phyloP scores from a whole-genome alignment of 352 stramenopile genomes.

The Phytophthora quininea region DNA sequence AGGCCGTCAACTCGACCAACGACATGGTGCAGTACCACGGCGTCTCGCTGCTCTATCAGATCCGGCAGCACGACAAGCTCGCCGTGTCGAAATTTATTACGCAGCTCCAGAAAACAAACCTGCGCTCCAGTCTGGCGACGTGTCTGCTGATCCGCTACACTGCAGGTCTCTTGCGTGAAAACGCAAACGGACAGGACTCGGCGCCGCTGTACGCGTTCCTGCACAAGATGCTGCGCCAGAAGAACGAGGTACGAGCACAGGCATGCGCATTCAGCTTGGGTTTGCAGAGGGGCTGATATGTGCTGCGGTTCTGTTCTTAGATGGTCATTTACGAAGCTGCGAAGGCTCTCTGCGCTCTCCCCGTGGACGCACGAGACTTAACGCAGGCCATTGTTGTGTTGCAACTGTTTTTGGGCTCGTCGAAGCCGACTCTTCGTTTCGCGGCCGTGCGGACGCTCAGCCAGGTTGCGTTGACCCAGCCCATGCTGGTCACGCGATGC shows the following conservation, averaged over 20 bases:
- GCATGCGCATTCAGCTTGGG: neutral
- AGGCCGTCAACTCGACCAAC: constrained; percentile 94
- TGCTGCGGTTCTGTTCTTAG: constrained; percentile 43
- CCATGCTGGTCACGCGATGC: constrained; percentile 96
- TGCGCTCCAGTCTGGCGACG: constrained; percentile 94
- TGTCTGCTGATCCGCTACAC: constrained; percentile 99
- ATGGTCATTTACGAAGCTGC: constrained; percentile 99
- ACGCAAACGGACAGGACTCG: constrained; percentile 81
- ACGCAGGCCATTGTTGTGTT: constrained; percentile 97
- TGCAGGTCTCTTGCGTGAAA: constrained; percentile 88
- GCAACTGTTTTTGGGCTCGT: constrained; percentile 94
- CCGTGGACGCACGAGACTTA: constrained; percentile 96
- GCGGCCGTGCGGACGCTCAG: constrained; percentile 97
- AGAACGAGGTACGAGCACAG: constrained; percentile 77
- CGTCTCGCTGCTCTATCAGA: constrained; percentile 98
- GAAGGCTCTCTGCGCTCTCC: constrained; percentile 95
- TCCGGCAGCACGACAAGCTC: constrained; percentile 98
- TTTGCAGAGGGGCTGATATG: too few species aligned
- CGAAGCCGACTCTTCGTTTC: constrained; percentile 96
- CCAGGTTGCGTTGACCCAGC: constrained; percentile 91
- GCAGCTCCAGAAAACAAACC: constrained; percentile 93
- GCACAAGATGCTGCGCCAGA: constrained; percentile 96
- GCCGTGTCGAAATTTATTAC: constrained; percentile 96
- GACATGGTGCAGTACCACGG: constrained; percentile 99
- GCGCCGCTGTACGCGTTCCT: constrained; percentile 91